Evolutionary conservation across 1,139 yeast genomes (phyloP).

Genomic region (Blastobotrys serpentis): DNA sequence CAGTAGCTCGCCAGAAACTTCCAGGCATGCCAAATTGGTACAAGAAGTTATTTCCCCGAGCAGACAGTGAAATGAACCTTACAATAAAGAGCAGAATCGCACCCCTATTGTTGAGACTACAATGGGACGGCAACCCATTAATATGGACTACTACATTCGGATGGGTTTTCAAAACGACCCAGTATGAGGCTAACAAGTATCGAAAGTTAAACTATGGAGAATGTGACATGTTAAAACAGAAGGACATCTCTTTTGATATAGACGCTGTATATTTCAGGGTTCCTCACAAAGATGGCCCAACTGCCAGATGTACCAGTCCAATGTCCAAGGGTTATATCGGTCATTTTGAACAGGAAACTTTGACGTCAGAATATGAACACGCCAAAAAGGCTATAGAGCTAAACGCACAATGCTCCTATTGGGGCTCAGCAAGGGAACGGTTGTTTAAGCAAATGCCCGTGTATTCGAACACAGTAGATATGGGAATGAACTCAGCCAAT

Average conservation of each 20-base stretch:
- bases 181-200: conserved; percentile 43
- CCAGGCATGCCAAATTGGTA: conserved; percentile 98
- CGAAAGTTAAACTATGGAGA: conserved; percentile 52
- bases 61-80: conserved; percentile 48
- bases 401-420: conserved; percentile 81
- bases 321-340: conserved; percentile 73
- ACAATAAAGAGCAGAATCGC: conserved; percentile 74
- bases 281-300: conserved; percentile 90
- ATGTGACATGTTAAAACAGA: conserved; percentile 38
- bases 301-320: conserved; percentile 70
- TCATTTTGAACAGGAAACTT: conserved; percentile 68
- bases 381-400: conserved; percentile 77
- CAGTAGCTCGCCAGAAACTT: conserved; percentile 64
- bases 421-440: conserved; percentile 89
- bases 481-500: conserved; percentile 35
- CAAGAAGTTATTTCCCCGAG: conserved; percentile 60
- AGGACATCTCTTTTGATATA: conserved; percentile 14
- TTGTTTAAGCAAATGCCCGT: conserved; percentile 85
- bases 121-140: conserved; percentile 85
- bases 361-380: conserved; percentile 67
- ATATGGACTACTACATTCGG: conserved; percentile 79
- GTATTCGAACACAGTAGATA: conserved; percentile 39
- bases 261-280: conserved; percentile 53
- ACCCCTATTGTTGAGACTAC: conserved; percentile 69
- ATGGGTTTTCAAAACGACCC: conserved; percentile 76